These are phyloP conservation scores for Calonectria honghensis DNA, from an alignment of 2,329 filamentous ascomycete species.

Conservation along the genomic window DNA sequence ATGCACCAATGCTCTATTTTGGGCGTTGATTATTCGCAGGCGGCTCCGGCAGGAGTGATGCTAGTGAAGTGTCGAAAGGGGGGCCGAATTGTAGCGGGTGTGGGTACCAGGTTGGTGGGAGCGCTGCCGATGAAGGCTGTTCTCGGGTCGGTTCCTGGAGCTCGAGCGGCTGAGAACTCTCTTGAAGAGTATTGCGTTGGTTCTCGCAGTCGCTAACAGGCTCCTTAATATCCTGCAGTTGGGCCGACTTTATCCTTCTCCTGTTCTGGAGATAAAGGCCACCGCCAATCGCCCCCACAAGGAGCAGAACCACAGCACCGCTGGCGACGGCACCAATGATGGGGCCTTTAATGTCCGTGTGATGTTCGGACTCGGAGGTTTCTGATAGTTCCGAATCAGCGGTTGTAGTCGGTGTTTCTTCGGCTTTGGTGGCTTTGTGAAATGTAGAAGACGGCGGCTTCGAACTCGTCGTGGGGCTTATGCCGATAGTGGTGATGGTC, in stretches of 20 bases:
- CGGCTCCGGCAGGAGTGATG: neutral
- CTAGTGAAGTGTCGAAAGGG: neutral
- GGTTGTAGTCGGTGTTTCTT: neutral
- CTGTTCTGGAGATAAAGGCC: neutral
- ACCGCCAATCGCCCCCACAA: conserved; percentile 1
- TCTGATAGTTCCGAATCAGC: neutral
- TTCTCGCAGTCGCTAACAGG: neutral
- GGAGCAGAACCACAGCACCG: conserved; percentile 2
- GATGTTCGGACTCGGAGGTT: neutral
- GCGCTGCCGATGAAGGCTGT: neutral
- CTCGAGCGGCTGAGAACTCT: neutral
- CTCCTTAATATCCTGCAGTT: too few species aligned
- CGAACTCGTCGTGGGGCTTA: neutral
- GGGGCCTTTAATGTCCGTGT: conserved; percentile 2
- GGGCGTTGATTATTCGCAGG: neutral
- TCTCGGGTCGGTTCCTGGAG: neutral
- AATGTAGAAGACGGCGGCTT: neutral
- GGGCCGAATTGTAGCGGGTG: neutral
- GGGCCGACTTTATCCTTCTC: neutral
- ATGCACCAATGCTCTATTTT: neutral
- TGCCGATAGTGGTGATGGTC: neutral
- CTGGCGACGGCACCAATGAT: neutral
- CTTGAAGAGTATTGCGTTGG: neutral
- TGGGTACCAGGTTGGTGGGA: conserved; percentile 5
- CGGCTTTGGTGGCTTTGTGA: neutral